Evolutionary conservation across 352 stramenopile genomes (phyloP), one percentile per base, ranked within the genome.

Genomic region (Phytophthora ohioensis): DNA sequence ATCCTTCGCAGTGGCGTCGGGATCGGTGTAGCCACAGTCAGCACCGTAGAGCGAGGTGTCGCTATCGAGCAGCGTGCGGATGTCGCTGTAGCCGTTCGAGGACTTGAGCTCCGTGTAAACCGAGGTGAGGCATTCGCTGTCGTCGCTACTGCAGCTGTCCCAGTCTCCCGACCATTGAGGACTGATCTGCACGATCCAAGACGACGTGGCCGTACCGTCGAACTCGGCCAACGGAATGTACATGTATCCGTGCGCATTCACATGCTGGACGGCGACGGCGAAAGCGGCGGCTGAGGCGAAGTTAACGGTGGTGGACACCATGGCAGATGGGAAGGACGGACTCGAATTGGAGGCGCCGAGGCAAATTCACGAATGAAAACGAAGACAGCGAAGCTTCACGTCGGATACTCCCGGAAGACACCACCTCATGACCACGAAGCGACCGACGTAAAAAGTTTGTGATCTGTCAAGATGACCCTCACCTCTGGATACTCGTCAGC

Each of bases 211-310:
- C 4, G 52, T 57, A 47, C 64, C 64, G 3, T 31, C 56, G 43
- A 80, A 80, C 52, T 80, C 73, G 30, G 73, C 48, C 54, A 73
- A 17, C 27, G 73, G 73, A 38, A 78, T 75, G 46, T 80, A 69
- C 69, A 80, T 77, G 64, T 80, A 78, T n/a, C 69, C 73, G 47
- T 80, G 69, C 4, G 58, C 64, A 13, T 75, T 61, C 10, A 70
- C 64, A 48, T 59, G 38, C 46, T 51, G 27, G 54, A 67, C 42
- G 32, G 41, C 46, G 17, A 71, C 45, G 6, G 39, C 64, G 10
- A 72, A 31, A 5, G 43, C 46, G 9, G 27, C 5, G 36, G 52
- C 56, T 9, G 48, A 42, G 38, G 60, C 34, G 48, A 75, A 45
- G 53, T 69, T 57, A 7, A 31, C 36, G 6, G 49, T 56, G 45